A percentile compares a stretch with the other conserved stretches of the same genome.
These are phyloP conservation scores for Lodderomyces pseudojiufengensis DNA, from an alignment of 1,139 yeast genomes.

Conservation along the genomic window DNA sequence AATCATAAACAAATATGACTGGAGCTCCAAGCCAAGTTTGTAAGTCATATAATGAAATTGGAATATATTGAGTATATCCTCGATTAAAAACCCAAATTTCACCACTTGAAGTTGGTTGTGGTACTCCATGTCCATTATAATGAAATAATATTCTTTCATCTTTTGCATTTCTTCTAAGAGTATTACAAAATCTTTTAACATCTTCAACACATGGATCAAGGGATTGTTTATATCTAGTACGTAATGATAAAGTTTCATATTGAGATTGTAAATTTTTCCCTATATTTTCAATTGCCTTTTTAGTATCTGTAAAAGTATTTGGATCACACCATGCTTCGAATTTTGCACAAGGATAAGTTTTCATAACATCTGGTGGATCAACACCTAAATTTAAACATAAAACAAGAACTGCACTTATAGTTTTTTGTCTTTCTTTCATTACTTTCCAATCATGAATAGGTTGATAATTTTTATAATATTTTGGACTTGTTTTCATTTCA, in stretches of 20 bases:
- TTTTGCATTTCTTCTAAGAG: constrained; percentile 83
- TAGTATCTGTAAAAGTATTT: constrained; percentile 73
- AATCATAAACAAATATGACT: constrained; percentile 90
- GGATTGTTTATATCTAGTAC: constrained; percentile 87
- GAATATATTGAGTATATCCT: constrained; percentile 95
- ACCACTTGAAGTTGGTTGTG: constrained; percentile 96
- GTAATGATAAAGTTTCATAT: constrained; percentile 80
- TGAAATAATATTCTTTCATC: constrained; percentile 90
- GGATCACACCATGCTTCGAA: constrained; percentile 96
- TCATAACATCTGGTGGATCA: constrained; percentile 94
- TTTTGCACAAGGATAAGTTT: constrained; percentile 92
- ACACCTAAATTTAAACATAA: constrained; percentile 90
- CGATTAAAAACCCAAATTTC: constrained; percentile 98
- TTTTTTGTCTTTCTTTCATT: constrained; percentile 85
- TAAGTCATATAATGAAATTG: constrained; percentile 86
- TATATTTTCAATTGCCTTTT: constrained; percentile 87
- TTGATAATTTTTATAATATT: constrained; percentile 52
- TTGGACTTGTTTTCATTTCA: constrained; percentile 43
- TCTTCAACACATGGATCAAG: constrained; percentile 96
- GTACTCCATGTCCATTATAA: constrained; percentile 98
- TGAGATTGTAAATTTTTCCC: constrained; percentile 86
- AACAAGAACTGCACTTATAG: constrained; percentile 92
- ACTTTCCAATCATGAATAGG: constrained; percentile 87
- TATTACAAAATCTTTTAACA: constrained; percentile 85
- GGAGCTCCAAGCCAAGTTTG: constrained; percentile 99